Conservation (phyloP, 1,139 yeast species). For the Barnettozyma hawaiiensis region DNA sequence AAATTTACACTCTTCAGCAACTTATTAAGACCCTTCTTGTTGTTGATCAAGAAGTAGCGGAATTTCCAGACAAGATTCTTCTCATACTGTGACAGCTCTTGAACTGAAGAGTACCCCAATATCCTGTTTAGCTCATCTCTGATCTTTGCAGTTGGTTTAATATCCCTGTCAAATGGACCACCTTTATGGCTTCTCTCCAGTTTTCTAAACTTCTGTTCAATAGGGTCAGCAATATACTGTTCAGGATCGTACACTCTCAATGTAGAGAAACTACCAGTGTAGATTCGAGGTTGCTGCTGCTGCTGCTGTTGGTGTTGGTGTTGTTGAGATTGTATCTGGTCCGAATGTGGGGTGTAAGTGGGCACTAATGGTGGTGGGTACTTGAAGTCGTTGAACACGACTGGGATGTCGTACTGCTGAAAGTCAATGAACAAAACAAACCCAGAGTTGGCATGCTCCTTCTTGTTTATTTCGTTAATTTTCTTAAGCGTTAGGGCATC, state of each 20-base stretch:
- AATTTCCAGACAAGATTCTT: slow-evolving; percentile 90
- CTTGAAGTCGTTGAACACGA: slow-evolving; percentile 61
- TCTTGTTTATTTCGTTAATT: slow-evolving; percentile 41
- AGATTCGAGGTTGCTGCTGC: slow-evolving; percentile 26
- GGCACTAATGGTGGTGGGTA: slow-evolving; percentile 25
- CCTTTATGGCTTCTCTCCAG: slow-evolving; percentile 78
- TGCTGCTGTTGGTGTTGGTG: slow-evolving; percentile 20
- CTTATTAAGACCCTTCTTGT: slow-evolving; percentile 73
- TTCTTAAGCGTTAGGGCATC: slow-evolving; percentile 61
- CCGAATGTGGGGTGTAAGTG: slow-evolving; percentile 20
- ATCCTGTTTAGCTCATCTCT: slow-evolving; percentile 69
- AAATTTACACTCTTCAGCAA: slow-evolving; percentile 84
- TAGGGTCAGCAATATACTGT: slow-evolving; percentile 63
- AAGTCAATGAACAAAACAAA: slow-evolving; percentile 62
- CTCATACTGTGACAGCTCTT: slow-evolving; percentile 74
- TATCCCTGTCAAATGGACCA: slow-evolving; percentile 71
- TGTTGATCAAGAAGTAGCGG: slow-evolving; percentile 75
- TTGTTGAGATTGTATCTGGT: slow-evolving; percentile 12
- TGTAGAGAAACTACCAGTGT: slow-evolving; percentile 34
- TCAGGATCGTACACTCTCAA: slow-evolving; percentile 61
- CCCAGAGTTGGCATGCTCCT: slow-evolving; percentile 26
- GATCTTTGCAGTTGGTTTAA: slow-evolving; percentile 82
- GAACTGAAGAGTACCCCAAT: slow-evolving; percentile 75
- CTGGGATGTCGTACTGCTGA: slow-evolving; percentile 73
- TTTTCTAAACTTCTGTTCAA: slow-evolving; percentile 80